A percentile compares a stretch with the other conserved stretches of the same genome.
These are phyloP conservation scores for Haplographium delicatum DNA, from an alignment of 495 filamentous ascomycete genomes.

Conservation along the genomic window DNA sequence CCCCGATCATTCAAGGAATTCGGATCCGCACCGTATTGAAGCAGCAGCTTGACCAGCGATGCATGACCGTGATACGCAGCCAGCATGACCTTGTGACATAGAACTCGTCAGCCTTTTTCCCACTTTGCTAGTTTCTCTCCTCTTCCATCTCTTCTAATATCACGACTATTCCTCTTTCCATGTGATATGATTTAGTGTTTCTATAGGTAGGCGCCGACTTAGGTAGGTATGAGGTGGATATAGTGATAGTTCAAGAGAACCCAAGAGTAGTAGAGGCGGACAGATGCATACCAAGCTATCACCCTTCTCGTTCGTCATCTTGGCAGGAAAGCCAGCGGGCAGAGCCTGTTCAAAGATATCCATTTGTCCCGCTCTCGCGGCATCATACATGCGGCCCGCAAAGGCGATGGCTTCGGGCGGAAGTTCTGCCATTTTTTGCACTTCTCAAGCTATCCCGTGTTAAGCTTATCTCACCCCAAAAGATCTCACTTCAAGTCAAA, in stretches of 20 bases:
- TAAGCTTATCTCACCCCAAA: no score
- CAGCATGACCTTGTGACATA: conserved; percentile 53
- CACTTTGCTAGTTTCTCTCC: no score
- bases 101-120: not conserved
- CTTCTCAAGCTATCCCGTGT: no score
- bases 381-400: conserved; percentile 44
- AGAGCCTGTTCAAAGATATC: conserved; percentile 45
- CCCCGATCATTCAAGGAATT: conserved; percentile 48
- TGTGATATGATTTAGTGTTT: no score
- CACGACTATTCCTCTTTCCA: no score
- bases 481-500: no score
- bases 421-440: conserved; percentile 22
- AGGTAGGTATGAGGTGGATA: no score
- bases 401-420: conserved; percentile 48
- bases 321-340: conserved; percentile 44
- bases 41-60: conserved; percentile 42
- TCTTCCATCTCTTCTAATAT: not conserved
- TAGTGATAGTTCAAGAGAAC: no score
- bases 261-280: no score
- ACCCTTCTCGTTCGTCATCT: conserved; percentile 52
- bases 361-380: conserved; percentile 43
- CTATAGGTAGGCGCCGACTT: no score
- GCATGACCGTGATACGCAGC: conserved; percentile 51
- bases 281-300: conserved; percentile 49
- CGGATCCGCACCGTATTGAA: conserved; percentile 45